phyloP scores from a whole-genome alignment of 306 rosid genomes.

The Gillenia trifoliata region DNA sequence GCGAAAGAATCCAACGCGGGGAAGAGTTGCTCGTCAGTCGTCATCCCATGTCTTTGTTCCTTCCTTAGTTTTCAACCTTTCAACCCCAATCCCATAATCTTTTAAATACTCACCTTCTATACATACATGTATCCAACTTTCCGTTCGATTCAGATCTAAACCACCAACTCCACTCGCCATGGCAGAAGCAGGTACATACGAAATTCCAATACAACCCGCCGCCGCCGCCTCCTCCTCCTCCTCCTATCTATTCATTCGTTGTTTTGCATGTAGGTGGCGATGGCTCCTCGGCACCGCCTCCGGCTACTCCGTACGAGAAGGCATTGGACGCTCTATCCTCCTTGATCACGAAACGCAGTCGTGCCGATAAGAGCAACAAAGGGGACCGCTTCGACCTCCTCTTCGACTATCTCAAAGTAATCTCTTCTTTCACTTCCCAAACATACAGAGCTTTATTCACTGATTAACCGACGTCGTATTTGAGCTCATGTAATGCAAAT shows the following conservation, averaged over 20 bases:
- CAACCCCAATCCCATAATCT: constrained; percentile 10
- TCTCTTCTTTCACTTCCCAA: neutral
- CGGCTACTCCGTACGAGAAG: constrained; percentile 52
- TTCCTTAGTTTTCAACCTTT: neutral
- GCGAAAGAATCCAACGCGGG: no score
- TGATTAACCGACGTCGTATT: neutral
- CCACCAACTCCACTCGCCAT: constrained; percentile 28
- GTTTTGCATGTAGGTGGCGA: constrained; percentile 27
- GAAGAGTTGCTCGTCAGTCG: no score
- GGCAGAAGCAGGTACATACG: constrained; percentile 31
- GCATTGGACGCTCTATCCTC: constrained; percentile 82
- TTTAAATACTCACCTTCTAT: neutral
- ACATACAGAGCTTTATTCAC: neutral
- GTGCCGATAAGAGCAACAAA: constrained; percentile 62
- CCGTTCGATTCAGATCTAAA: constrained; percentile 17
- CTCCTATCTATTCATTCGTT: neutral
- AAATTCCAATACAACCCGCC: neutral
- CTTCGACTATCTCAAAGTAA: constrained; percentile 61
- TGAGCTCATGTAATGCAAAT: neutral
- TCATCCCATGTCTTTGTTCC: no score
- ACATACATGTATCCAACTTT: neutral
- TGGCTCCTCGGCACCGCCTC: constrained; percentile 30
- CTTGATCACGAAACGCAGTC: constrained; percentile 72
- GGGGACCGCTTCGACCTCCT: constrained; percentile 71
- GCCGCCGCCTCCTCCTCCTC: neutral